A percentile compares a stretch with the other conserved stretches of the same genome.
phyloP scores from a whole-genome alignment of 2,329 filamentous ascomycete species.

The Curvularia sp. region DNA sequence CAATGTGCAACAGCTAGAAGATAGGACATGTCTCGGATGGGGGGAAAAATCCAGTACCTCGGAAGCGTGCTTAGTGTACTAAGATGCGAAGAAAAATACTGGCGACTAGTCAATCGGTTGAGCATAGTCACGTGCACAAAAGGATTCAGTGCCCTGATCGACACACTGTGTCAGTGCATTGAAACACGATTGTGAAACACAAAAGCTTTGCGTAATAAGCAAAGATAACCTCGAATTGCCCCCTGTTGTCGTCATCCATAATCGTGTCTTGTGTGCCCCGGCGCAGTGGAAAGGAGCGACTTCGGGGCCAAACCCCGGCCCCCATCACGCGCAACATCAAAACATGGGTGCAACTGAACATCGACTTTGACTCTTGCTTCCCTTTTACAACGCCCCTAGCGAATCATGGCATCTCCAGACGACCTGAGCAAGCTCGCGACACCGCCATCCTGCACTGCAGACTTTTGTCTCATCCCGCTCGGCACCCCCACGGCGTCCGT shows the following conservation, averaged over 20 bases:
- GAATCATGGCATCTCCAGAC: constrained; percentile 29
- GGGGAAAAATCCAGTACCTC: neutral
- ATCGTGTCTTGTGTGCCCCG: neutral
- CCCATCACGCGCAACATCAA: constrained; percentile 3
- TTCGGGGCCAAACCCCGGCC: neutral
- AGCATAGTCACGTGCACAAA: neutral
- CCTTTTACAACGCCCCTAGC: neutral
- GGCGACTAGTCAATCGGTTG: neutral
- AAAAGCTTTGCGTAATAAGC: neutral
- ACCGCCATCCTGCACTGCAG: constrained; percentile 78
- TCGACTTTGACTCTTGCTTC: neutral
- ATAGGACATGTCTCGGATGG: neutral
- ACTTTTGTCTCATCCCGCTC: constrained; percentile 92
- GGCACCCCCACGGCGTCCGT: constrained; percentile 59
- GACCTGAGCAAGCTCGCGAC: constrained; percentile 55
- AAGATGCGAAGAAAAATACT: neutral
- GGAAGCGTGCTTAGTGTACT: neutral
- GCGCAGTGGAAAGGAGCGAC: neutral
- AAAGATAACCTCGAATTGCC: neutral
- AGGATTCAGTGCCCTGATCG: neutral
- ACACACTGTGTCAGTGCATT: neutral
- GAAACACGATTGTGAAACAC: neutral
- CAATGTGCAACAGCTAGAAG: too few relatives aligned
- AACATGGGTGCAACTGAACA: neutral
- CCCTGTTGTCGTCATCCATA: neutral